Percentiles rank a stretch among this genome's conserved stretches.
Conservation (phyloP, 129 eudicot species). For the Helianthus annuus region DNA sequence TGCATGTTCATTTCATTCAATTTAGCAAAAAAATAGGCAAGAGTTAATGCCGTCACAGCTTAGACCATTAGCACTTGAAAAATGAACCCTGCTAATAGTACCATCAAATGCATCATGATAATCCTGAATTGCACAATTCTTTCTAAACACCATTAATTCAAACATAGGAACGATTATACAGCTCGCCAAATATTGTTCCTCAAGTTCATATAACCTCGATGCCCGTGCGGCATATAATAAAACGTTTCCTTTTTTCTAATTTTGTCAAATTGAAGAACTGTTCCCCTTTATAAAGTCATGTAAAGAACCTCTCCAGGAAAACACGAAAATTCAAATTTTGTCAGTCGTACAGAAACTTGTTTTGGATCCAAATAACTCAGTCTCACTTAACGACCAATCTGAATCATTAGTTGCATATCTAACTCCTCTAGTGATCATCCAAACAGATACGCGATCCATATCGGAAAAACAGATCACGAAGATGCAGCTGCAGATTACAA, state of each 20-base stretch:
- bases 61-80: neutral
- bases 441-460: too few species aligned
- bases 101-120: neutral
- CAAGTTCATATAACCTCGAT: conserved; percentile 4
- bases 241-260: neutral
- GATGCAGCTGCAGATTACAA: too few species aligned
- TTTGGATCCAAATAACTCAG: neutral
- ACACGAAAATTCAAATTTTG: conserved; percentile 18
- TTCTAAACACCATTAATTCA: neutral
- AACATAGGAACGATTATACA: neutral
- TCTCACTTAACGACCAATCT: neutral
- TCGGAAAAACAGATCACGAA: too few species aligned
- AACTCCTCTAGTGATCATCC: neutral
- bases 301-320: conserved; percentile 7
- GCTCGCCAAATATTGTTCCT: conserved; percentile 6
- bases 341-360: neutral
- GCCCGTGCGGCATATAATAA: neutral
- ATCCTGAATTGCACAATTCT: neutral
- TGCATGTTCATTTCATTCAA: neutral
- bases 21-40: neutral
- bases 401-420: neutral
- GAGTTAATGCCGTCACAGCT: neutral
- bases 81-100: neutral
- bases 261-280: conserved; percentile 4
- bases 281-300: conserved; percentile 18